A percentile compares a stretch with the other conserved stretches of the same genome.
phyloP scores from a whole-genome alignment of 2,329 filamentous ascomycete genomes.

The Pseudogymnoascus sp. region DNA sequence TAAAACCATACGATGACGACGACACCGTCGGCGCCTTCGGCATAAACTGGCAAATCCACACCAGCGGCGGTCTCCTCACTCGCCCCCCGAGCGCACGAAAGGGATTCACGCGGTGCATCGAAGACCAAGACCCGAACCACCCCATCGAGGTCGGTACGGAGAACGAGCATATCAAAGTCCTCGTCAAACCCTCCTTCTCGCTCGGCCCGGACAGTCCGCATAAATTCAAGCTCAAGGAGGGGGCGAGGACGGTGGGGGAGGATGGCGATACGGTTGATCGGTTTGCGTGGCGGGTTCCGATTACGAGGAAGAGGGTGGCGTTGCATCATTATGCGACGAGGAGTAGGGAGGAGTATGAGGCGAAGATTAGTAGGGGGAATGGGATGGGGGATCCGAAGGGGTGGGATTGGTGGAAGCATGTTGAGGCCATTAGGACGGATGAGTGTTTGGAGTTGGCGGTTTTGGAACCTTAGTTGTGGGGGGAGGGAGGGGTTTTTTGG shows the following conservation, averaged over 20 bases:
- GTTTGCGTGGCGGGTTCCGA: constrained; percentile 22
- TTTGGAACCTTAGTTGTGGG: constrained; percentile 17
- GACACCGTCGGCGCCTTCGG: constrained; percentile 26
- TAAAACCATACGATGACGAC: constrained; percentile 22
- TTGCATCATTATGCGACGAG: constrained; percentile 31
- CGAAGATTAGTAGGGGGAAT: constrained; percentile 25
- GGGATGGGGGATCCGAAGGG: constrained; percentile 22
- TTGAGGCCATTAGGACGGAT: constrained; percentile 21
- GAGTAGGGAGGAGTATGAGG: constrained; percentile 27
- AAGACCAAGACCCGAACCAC: constrained; percentile 15
- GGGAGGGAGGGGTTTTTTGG: too few relatives aligned
- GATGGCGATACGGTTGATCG: constrained; percentile 19
- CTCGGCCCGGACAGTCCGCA: constrained; percentile 18
- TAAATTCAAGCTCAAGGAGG: constrained; percentile 19
- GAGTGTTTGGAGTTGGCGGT: constrained; percentile 22
- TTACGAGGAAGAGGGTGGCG: constrained; percentile 24
- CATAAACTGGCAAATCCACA: constrained; percentile 29
- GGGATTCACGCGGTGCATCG: constrained; percentile 27
- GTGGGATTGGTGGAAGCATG: constrained; percentile 20
- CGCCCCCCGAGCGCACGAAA: constrained; percentile 15
- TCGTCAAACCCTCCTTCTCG: constrained; percentile 25
- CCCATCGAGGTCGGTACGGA: constrained; percentile 17
- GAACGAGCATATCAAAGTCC: constrained; percentile 28
- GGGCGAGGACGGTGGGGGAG: constrained; percentile 23
- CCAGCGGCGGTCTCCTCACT: constrained; percentile 22